Evolutionary conservation across 371 early-diverging fungal genomes (phyloP).

Genomic region (Mucor mucedo): DNA sequence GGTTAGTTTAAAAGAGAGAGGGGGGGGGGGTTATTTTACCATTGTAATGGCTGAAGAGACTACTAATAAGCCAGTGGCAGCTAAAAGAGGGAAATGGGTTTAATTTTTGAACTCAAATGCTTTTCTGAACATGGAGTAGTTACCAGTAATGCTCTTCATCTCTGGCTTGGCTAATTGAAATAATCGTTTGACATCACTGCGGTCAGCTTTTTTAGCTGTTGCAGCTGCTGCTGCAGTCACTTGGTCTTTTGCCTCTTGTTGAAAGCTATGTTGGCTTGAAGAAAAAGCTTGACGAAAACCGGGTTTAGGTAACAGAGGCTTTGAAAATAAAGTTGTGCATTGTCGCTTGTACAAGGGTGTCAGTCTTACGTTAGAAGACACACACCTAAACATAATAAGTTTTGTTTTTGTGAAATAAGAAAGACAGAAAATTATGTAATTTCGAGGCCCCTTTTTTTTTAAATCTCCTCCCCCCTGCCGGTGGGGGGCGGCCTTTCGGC

Average conservation of each 20-base stretch:
- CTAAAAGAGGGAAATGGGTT: constrained; percentile 14
- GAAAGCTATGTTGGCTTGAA: background rate
- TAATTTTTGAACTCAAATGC: too few species aligned
- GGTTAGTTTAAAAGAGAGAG: too few species aligned
- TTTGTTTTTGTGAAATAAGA: background rate
- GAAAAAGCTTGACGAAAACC: background rate
- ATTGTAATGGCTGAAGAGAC: constrained; percentile 78
- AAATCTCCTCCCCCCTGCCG: too few species aligned
- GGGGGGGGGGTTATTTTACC: constrained; percentile 37
- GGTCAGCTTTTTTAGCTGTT: constrained; percentile 17
- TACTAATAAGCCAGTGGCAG: constrained; percentile 60
- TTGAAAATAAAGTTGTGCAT: background rate
- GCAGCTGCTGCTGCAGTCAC: background rate
- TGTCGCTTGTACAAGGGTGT: constrained; percentile 3
- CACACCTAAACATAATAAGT: constrained; percentile 12
- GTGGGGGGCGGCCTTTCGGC: too few species aligned
- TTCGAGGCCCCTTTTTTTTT: too few species aligned
- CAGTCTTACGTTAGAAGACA: constrained; percentile 8
- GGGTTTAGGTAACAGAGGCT: background rate
- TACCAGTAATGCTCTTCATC: constrained; percentile 53
- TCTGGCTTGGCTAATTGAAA: constrained; percentile 53
- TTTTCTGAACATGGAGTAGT: background rate
- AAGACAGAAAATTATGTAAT: background rate
- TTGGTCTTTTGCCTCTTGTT: constrained; percentile 4
- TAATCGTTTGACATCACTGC: constrained; percentile 38